Percentiles rank a stretch among this genome's conserved stretches.
Conservation (phyloP, 768 basidiomycete genomes). For the Mycena indigotica region DNA sequence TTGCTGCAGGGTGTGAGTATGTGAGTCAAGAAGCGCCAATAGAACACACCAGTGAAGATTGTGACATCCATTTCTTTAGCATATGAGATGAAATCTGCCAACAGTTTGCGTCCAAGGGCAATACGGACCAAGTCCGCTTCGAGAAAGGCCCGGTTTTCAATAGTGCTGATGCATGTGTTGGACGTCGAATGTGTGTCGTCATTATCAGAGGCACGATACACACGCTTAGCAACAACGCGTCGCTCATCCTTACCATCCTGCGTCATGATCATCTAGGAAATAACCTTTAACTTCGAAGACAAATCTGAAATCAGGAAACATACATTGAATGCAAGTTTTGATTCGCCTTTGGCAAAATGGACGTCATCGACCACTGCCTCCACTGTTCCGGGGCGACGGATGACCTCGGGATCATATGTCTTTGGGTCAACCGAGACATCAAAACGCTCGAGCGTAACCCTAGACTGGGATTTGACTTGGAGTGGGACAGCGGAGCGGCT, state of each 20-base stretch:
- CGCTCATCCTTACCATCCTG: neutral
- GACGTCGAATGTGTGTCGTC: too few species aligned
- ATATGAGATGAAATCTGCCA: neutral
- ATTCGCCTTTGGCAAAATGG: neutral
- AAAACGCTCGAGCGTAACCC: neutral
- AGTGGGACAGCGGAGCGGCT: neutral
- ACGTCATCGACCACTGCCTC: neutral
- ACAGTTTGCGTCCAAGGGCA: neutral
- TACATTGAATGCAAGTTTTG: neutral
- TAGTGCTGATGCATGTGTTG: neutral
- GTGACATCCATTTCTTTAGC: neutral
- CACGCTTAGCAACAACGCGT: neutral
- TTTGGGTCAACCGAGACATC: neutral
- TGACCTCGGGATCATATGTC: neutral
- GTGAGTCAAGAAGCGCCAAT: neutral
- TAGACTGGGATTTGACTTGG: neutral
- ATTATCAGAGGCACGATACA: neutral
- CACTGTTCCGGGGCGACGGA: neutral
- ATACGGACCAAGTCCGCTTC: neutral
- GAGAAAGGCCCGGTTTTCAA: neutral
- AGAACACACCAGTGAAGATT: neutral
- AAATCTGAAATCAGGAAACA: neutral
- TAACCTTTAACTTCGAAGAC: neutral
- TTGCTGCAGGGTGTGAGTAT: neutral
- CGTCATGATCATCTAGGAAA: neutral